Evolutionary conservation across 2,329 filamentous ascomycete genomes (phyloP).

Genomic region (Verruconis gallopava): DNA sequence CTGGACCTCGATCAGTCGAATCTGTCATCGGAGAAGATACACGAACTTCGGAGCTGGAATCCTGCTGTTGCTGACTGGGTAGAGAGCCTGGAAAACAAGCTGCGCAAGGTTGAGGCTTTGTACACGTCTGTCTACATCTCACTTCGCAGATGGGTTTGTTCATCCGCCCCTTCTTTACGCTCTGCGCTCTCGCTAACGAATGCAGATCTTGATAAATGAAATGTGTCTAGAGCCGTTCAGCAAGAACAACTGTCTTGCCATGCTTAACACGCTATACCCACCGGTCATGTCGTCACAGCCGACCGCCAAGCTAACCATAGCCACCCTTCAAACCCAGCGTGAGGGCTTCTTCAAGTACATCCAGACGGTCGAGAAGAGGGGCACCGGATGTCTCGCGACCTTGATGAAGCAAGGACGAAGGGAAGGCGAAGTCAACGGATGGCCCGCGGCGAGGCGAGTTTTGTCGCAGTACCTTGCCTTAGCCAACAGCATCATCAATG

Average conservation of each 20-base stretch:
- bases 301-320: conserved; percentile 37
- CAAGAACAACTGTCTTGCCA: conserved; percentile 52
- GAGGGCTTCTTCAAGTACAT: conserved; percentile 51
- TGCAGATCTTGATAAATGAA: conserved; percentile 50
- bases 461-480: conserved; percentile 46
- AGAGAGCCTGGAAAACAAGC: conserved; percentile 33
- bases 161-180: not conserved
- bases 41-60: conserved; percentile 35
- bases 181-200: conserved; percentile 14
- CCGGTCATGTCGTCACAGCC: conserved; percentile 34
- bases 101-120: conserved; percentile 22
- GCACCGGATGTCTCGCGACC: conserved; percentile 38
- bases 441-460: conserved; percentile 34
- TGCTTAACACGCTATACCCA: conserved; percentile 56
- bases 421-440: conserved; percentile 41
- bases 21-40: conserved; percentile 27
- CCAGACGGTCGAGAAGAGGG: conserved; percentile 41
- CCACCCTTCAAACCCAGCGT: conserved; percentile 44
- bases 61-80: conserved; percentile 46
- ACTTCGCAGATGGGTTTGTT: conserved; percentile 48
- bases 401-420: conserved; percentile 41
- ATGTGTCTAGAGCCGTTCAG: conserved; percentile 49
- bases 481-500: conserved; percentile 48
- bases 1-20: conserved; percentile 39
- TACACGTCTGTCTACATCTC: conserved; percentile 51